Conservation (phyloP, 495 filamentous ascomycete species). For the Hypoxylon lenormandii region DNA sequence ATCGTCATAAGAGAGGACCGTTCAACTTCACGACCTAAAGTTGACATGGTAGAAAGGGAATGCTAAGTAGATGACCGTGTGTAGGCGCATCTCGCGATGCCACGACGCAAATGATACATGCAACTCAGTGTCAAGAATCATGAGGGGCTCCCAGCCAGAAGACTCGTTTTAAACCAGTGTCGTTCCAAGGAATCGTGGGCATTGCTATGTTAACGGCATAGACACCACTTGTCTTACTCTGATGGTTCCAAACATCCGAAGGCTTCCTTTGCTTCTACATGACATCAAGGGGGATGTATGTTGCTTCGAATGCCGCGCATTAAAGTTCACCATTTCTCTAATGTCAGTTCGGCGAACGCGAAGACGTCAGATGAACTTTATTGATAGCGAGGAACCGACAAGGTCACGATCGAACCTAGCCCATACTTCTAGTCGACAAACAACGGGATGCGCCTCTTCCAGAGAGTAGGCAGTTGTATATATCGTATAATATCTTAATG, state of each 20-base stretch:
- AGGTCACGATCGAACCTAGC: background rate
- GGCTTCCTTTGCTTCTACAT: no score
- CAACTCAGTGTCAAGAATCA: no score
- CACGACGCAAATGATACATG: background rate
- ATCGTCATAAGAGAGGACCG: background rate
- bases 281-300: no score
- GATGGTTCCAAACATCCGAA: no score
- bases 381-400: background rate
- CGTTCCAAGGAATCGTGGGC: no score
- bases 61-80: background rate
- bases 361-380: slow-evolving; percentile 9
- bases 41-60: background rate
- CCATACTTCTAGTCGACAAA: background rate
- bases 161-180: no score
- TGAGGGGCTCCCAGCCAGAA: no score
- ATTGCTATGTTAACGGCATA: no score
- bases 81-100: background rate
- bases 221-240: no score
- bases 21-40: background rate
- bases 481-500: background rate
- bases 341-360: background rate
- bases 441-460: background rate
- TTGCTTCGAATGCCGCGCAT: background rate
- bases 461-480: background rate
- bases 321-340: background rate